Evolutionary conservation across 495 filamentous ascomycete species (phyloP).

Genomic region (Trichoderma virens): DNA sequence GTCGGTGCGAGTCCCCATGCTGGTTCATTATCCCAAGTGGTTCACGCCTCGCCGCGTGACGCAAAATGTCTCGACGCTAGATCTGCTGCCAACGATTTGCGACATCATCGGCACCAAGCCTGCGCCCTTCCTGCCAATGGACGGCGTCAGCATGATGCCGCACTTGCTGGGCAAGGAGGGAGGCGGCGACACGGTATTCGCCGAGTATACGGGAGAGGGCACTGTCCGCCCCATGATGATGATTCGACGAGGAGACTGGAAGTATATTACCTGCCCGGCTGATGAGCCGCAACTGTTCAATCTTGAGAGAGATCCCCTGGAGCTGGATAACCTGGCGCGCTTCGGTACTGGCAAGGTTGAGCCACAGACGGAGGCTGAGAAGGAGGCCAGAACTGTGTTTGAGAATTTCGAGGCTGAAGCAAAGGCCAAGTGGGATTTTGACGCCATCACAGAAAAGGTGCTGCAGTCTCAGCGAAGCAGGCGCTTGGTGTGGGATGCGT

Average conservation of each 20-base stretch:
- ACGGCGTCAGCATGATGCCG: conserved; percentile 65
- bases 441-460: conserved; percentile 59
- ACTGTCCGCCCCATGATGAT: conserved; percentile 83
- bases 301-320: conserved; percentile 61
- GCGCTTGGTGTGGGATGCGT: conserved; percentile 62
- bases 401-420: conserved; percentile 60
- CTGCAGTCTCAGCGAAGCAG: conserved; percentile 63
- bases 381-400: conserved; percentile 40
- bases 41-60: conserved; percentile 62
- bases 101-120: conserved; percentile 64
- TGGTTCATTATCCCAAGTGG: conserved; percentile 61
- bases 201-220: conserved; percentile 85
- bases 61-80: conserved; percentile 76
- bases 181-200: conserved; percentile 70
- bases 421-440: conserved; percentile 63
- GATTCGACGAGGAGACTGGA: conserved; percentile 77
- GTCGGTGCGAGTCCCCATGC: conserved; percentile 72
- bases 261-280: conserved; percentile 72
- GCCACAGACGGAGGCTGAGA: conserved; percentile 26
- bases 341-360: conserved; percentile 24
- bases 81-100: conserved; percentile 76
- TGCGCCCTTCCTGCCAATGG: conserved; percentile 58
- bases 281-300: conserved; percentile 78
- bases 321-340: conserved; percentile 62
- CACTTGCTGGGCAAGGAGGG: conserved; percentile 56